Evolutionary conservation across 148 eudicot species (phyloP).

Genomic region (Talinum fruticosum): DNA sequence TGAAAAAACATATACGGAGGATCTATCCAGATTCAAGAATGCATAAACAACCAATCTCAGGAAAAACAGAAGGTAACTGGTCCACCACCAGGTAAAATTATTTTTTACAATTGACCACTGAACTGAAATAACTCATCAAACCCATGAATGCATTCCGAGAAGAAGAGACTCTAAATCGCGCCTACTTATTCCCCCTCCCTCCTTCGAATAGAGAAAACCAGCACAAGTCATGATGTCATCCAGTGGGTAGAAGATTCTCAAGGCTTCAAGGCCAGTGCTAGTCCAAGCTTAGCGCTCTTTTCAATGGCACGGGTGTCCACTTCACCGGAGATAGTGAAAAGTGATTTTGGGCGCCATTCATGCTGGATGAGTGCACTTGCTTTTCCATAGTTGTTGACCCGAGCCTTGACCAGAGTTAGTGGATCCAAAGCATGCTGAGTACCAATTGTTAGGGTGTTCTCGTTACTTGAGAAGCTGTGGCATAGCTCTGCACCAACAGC

Average conservation of each 20-base stretch:
- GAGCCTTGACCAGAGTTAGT: slow-evolving; percentile 56
- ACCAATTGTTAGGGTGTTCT: slow-evolving; percentile 72
- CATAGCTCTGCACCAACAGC: slow-evolving; percentile 78
- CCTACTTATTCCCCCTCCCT: slow-evolving; percentile 28
- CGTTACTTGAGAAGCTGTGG: slow-evolving; percentile 65
- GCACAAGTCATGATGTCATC: slow-evolving; percentile 20
- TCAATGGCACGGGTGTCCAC: slow-evolving; percentile 81
- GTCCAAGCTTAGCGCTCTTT: slow-evolving; percentile 72
- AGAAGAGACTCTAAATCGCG: slow-evolving; percentile 7
- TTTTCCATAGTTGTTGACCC: slow-evolving; percentile 63
- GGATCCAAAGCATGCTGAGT: slow-evolving; percentile 68
- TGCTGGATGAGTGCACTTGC: slow-evolving; percentile 79
- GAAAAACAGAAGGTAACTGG: slow-evolving; percentile 23
- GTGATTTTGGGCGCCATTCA: slow-evolving; percentile 67
- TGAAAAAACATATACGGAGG: neutral
- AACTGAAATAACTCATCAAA: slow-evolving; percentile 23
- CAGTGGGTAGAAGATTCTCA: slow-evolving; percentile 40
- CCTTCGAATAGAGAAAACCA: slow-evolving; percentile 18
- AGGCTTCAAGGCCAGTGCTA: slow-evolving; percentile 69
- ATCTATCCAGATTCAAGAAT: slow-evolving; percentile 4
- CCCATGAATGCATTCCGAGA: slow-evolving; percentile 23
- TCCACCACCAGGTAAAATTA: slow-evolving; percentile 27
- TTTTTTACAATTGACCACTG: slow-evolving; percentile 36
- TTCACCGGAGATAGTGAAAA: slow-evolving; percentile 69
- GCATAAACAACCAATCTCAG: slow-evolving; percentile 1